phyloP scores from a whole-genome alignment of 1,139 yeast species.

The Insectozyma bohioensis region DNA sequence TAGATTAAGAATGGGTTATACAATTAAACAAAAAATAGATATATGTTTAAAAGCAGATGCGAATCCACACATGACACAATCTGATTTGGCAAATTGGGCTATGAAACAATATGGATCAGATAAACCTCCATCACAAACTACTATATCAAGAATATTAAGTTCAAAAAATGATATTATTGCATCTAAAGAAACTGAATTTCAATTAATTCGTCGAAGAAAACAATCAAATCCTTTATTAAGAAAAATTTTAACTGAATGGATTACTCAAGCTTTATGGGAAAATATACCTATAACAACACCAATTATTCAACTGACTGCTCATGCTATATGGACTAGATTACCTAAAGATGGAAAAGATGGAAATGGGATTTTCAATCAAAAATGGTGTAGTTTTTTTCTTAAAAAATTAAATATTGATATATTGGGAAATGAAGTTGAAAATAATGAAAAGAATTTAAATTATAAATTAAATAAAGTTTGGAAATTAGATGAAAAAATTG shows the following conservation, averaged over 20 bases:
- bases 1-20: slow-evolving; percentile 46
- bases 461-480: slow-evolving; percentile 55
- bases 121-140: slow-evolving; percentile 65
- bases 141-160: slow-evolving; percentile 60
- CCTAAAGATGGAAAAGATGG: slow-evolving; percentile 59
- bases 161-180: slow-evolving; percentile 60
- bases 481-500: slow-evolving; percentile 58
- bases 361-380: slow-evolving; percentile 60
- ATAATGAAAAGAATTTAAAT: slow-evolving; percentile 33
- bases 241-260: slow-evolving; percentile 64
- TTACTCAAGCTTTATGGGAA: slow-evolving; percentile 68
- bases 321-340: slow-evolving; percentile 60
- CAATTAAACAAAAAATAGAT: slow-evolving; percentile 64
- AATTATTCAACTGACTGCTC: slow-evolving; percentile 62
- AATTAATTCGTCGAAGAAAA: slow-evolving; percentile 53
- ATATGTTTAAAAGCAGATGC: slow-evolving; percentile 67
- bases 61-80: slow-evolving; percentile 66
- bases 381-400: slow-evolving; percentile 64
- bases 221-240: slow-evolving; percentile 57
- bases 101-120: slow-evolving; percentile 50
- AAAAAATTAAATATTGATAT: slow-evolving; percentile 55
- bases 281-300: slow-evolving; percentile 65
- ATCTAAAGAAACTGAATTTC: slow-evolving; percentile 57
- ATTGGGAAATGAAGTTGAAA: slow-evolving; percentile 45
- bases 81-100: slow-evolving; percentile 68